Percentiles rank a stretch among this genome's conserved stretches.
Evolutionary conservation across 1,139 yeast species (phyloP).

Genomic region (Hanseniaspora uvarum): DNA sequence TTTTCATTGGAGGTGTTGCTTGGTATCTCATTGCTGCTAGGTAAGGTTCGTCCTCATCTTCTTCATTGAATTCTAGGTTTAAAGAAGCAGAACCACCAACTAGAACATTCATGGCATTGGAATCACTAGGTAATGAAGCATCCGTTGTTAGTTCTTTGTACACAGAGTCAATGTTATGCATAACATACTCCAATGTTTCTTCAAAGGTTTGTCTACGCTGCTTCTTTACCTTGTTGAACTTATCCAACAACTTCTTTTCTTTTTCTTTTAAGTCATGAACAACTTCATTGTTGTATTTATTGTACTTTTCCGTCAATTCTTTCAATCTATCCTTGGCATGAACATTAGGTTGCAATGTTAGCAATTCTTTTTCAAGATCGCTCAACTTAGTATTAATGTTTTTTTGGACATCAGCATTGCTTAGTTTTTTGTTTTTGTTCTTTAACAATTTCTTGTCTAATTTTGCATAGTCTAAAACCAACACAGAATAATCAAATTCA

Average conservation of each 20-base stretch:
- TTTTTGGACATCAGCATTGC: slow-evolving; percentile 20
- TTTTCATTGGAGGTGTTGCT: slow-evolving; percentile 93
- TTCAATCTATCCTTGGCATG: slow-evolving; percentile 68
- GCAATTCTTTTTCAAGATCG: slow-evolving; percentile 48
- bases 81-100: slow-evolving; percentile 89
- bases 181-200: slow-evolving; percentile 66
- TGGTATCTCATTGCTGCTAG: slow-evolving; percentile 75
- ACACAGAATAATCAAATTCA: slow-evolving; percentile 40
- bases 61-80: slow-evolving; percentile 44
- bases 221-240: slow-evolving; percentile 51
- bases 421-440: slow-evolving; percentile 1
- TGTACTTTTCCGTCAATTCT: slow-evolving; percentile 55
- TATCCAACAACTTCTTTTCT: slow-evolving; percentile 47
- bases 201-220: slow-evolving; percentile 54
- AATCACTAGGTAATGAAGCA: not conserved
- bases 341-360: slow-evolving; percentile 62
- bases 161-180: slow-evolving; percentile 61
- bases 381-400: slow-evolving; percentile 41
- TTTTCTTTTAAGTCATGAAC: slow-evolving; percentile 44
- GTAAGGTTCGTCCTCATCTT: slow-evolving; percentile 80
- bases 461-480: slow-evolving; percentile 44
- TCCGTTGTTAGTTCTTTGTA: slow-evolving; percentile 75
- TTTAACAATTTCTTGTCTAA: slow-evolving; percentile 30
- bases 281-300: slow-evolving; percentile 57
- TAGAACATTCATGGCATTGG: slow-evolving; percentile 47